Conservation (phyloP, 2,329 filamentous ascomycete genomes). For the Tolypocladium tundrense region DNA sequence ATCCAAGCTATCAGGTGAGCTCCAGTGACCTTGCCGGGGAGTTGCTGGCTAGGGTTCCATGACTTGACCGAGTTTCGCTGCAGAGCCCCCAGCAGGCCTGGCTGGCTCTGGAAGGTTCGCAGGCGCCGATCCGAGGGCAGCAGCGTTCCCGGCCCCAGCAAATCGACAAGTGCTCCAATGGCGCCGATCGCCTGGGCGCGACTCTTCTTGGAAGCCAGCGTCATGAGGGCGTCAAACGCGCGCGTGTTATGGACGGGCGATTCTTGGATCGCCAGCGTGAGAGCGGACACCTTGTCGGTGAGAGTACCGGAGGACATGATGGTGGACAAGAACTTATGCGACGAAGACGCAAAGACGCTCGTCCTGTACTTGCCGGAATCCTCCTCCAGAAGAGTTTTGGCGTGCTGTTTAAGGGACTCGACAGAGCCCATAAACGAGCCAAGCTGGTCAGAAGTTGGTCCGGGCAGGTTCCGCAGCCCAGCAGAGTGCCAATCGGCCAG, state of each 20-base stretch:
- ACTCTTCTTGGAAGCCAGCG: slow-evolving; percentile 82
- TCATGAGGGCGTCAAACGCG: slow-evolving; percentile 75
- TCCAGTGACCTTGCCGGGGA: slow-evolving; percentile 66
- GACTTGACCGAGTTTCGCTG: slow-evolving; percentile 44
- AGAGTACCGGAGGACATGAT: slow-evolving; percentile 96
- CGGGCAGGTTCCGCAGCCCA: slow-evolving; percentile 31
- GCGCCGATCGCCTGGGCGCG: slow-evolving; percentile 87
- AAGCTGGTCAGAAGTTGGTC: slow-evolving; percentile 33
- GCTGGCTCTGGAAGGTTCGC: slow-evolving; percentile 68
- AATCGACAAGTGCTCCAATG: slow-evolving; percentile 86
- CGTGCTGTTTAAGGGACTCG: slow-evolving; percentile 54
- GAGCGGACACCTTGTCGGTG: slow-evolving; percentile 89
- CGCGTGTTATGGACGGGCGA: slow-evolving; percentile 89
- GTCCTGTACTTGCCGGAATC: slow-evolving; percentile 69
- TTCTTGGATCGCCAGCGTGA: slow-evolving; percentile 91
- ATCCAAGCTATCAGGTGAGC: slow-evolving; percentile 78
- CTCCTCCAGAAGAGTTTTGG: slow-evolving; percentile 61
- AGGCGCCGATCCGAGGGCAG: slow-evolving; percentile 76
- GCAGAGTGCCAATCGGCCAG: slow-evolving; percentile 47
- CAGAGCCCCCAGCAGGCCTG: slow-evolving; percentile 61
- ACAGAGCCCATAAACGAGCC: slow-evolving; percentile 32
- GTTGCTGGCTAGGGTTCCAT: slow-evolving; percentile 59
- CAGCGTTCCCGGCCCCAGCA: slow-evolving; percentile 80
- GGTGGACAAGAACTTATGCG: slow-evolving; percentile 90
- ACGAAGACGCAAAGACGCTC: slow-evolving; percentile 69